Conservation (phyloP, 1,284 basidiomycete species). For the Malassezia vespertilionis region DNA sequence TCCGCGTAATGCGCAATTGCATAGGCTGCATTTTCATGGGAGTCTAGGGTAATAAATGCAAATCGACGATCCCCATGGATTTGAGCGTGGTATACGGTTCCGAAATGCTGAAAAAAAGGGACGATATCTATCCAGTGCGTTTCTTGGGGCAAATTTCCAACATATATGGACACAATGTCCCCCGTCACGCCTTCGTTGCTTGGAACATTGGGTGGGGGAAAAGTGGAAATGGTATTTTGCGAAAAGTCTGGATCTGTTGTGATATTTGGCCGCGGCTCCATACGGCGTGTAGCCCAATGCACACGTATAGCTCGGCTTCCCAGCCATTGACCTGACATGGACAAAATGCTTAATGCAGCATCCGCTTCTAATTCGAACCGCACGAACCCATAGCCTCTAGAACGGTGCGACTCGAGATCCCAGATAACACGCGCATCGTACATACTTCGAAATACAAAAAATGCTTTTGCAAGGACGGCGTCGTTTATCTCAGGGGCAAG, state of each 20-base stretch:
- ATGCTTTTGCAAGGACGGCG: constrained; percentile 87
- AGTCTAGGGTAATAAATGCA: constrained; percentile 12
- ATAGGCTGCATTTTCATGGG: background rate
- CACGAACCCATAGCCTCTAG: constrained; percentile 82
- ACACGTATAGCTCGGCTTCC: constrained; percentile 93
- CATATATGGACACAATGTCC: constrained; percentile 90
- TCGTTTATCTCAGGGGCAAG: constrained; percentile 96
- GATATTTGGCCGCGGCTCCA: constrained; percentile 41
- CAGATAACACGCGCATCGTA: constrained; percentile 98
- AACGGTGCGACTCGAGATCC: constrained; percentile 99
- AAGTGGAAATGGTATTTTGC: no score
- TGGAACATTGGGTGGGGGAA: background rate
- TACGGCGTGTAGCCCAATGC: constrained; percentile 83
- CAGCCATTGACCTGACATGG: constrained; percentile 99
- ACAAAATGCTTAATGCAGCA: constrained; percentile 91
- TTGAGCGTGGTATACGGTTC: constrained; percentile 57
- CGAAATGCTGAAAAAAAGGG: constrained; percentile 89
- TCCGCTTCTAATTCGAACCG: constrained; percentile 92
- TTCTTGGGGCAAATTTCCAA: constrained; percentile 92
- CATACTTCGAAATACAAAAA: constrained; percentile 83
- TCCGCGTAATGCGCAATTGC: background rate
- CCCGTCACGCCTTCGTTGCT: constrained; percentile 53
- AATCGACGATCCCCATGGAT: constrained; percentile 5
- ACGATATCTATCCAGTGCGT: constrained; percentile 89
- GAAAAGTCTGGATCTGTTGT: constrained; percentile 71